A percentile compares a stretch with the other conserved stretches of the same genome.
phyloP scores from a whole-genome alignment of 306 rosid species.

The Corylus heterophylla region DNA sequence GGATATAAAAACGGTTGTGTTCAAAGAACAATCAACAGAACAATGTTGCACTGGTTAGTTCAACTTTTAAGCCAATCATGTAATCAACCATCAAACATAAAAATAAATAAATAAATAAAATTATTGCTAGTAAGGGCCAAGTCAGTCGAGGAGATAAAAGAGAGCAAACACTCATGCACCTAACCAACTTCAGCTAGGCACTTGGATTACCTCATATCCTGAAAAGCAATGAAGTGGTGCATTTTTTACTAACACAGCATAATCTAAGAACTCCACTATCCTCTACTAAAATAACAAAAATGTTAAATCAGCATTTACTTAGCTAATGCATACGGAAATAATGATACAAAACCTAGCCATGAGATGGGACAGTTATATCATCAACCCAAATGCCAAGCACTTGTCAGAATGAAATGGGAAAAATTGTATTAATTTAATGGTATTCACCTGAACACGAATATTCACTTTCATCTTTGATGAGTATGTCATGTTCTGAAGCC shows the following conservation, averaged over 20 bases:
- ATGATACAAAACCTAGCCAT: not conserved
- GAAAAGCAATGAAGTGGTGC: not conserved
- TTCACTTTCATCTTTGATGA: constrained; percentile 63
- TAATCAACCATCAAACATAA: too few relatives aligned
- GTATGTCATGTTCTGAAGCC: constrained; percentile 94
- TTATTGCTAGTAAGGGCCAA: not conserved
- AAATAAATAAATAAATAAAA: too few relatives aligned
- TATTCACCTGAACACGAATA: constrained; percentile 61
- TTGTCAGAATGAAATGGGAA: not conserved
- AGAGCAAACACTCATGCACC: not conserved
- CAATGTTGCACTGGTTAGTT: constrained; percentile 2
- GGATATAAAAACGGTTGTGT: not conserved
- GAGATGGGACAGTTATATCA: not conserved
- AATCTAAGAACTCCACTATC: not conserved
- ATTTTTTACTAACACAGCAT: too few relatives aligned
- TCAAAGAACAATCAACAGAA: not conserved
- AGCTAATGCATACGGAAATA: not conserved
- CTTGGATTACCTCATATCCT: not conserved
- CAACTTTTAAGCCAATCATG: not conserved
- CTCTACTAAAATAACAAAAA: not conserved
- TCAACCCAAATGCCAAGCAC: not conserved
- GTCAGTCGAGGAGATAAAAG: not conserved
- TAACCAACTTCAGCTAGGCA: not conserved
- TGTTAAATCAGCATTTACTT: not conserved
- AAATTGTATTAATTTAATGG: not conserved